Base-by-base conservation (phyloP, 768 basidiomycete species). In the Suillus placidus region DNA sequence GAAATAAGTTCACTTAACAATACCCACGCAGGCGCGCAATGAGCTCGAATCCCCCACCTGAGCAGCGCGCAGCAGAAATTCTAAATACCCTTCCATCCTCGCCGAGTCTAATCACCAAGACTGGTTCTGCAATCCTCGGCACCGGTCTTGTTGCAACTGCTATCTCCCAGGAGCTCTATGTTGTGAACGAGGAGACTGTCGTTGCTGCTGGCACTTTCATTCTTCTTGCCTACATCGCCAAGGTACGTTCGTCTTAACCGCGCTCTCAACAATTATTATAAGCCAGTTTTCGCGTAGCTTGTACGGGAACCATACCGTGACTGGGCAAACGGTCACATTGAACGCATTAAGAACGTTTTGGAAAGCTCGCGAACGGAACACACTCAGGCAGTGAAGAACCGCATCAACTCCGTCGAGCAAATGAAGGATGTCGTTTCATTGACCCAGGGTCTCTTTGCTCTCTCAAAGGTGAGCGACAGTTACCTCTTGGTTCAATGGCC, bases 101-200 rank as follows among this genome's bases (percentile, higher is more conserved):
- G 71, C 94, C 87, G 32, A 90, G 88, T 76, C 84, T 97, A 79
- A 85, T 96, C 83, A 94, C 95, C 77, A 99, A 99, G 84, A 96
- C 95, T 54, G 95, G 95, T 68, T 87, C 92, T 61, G 91, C 95
- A 73, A 84, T 98, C 73, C 88, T 98, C 62, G 94, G 94, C 74
- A 93, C 94, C 18, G 95, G 93, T 73, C 82, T 93, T 66, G 81
- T 90, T 64, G 97, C 96, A 18, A 87, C 94, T 7, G 96, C 95
- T 74, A 95, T 99, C 80, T 97, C 95, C 16, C 92, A 95, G 76
- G 96, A 99, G 80, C 88, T 99, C 60, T 98, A 98, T 74, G 97
- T 99, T 66, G 88, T 97, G 74, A 97, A 97, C 78, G 96, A 98
- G 79, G 97, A 99, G 84, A 89, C 93, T 30, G 90, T 98, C 69